These are phyloP conservation scores for Solanum piurae DNA, from an alignment of 257 asterid genomes.

Conservation along the genomic window DNA sequence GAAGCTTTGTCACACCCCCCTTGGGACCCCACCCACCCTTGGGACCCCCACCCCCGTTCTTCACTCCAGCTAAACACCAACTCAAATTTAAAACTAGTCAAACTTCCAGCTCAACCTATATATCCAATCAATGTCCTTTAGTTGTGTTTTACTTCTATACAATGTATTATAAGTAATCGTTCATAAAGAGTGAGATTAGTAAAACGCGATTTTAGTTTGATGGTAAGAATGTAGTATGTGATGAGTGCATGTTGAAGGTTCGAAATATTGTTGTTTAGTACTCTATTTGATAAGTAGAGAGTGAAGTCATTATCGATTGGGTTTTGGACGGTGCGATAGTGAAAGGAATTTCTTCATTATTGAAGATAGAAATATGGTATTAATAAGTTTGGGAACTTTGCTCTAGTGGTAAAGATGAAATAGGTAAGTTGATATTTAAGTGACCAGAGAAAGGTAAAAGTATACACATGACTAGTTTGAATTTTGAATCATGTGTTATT, in stretches of 20 bases:
- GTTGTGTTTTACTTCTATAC: background rate
- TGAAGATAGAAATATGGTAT: background rate
- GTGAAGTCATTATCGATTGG: background rate
- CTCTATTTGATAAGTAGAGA: background rate
- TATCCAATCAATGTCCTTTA: background rate
- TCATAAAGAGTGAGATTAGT: background rate
- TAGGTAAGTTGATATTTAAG: background rate
- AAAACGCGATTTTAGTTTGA: background rate
- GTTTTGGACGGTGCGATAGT: background rate
- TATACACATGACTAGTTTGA: background rate
- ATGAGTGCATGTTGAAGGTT: background rate
- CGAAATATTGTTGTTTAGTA: background rate
- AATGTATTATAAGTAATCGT: background rate
- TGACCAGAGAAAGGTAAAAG: too few relatives aligned
- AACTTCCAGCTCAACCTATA: background rate
- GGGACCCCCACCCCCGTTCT: too few relatives aligned
- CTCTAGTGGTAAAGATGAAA: background rate
- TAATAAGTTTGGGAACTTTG: background rate
- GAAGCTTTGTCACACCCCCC: background rate
- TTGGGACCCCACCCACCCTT: too few relatives aligned
- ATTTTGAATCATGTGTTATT: background rate
- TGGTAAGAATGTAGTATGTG: background rate
- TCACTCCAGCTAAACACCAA: background rate
- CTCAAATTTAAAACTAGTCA: background rate
- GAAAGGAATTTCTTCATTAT: background rate